These are phyloP conservation scores for Ustilago xerochloae DNA, from an alignment of 1,284 basidiomycete genomes.

Conservation along the genomic window DNA sequence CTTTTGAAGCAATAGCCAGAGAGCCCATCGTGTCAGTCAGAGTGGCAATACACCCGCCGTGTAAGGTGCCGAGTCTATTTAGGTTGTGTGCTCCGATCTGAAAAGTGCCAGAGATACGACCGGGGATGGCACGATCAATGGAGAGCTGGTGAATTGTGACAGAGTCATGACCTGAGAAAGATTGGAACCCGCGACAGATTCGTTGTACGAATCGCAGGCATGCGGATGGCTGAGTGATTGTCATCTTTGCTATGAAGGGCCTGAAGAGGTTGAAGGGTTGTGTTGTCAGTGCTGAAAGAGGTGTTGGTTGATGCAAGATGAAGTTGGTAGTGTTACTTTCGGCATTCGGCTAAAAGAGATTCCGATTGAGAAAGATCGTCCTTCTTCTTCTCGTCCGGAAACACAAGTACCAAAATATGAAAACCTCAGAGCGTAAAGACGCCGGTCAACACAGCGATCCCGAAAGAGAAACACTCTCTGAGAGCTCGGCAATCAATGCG, in stretches of 20 bases:
- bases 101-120: slow-evolving; percentile 49
- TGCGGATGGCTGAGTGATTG: slow-evolving; percentile 18
- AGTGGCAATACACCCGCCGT: slow-evolving; percentile 85
- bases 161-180: slow-evolving; percentile 56
- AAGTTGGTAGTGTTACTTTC: neutral
- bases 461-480: too few relatives aligned
- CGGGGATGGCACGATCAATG: slow-evolving; percentile 53
- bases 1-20: slow-evolving; percentile 82
- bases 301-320: slow-evolving; percentile 1
- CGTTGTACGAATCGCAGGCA: slow-evolving; percentile 54
- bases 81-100: slow-evolving; percentile 53
- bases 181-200: slow-evolving; percentile 35
- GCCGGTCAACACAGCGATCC: neutral
- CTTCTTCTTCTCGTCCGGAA: neutral
- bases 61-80: slow-evolving; percentile 72
- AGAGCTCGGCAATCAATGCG: neutral
- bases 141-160: slow-evolving; percentile 50
- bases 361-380: neutral
- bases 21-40: slow-evolving; percentile 87
- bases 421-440: too few relatives aligned
- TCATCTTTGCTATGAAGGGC: slow-evolving; percentile 8
- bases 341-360: neutral
- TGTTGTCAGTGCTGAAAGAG: too few relatives aligned
- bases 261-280: neutral
- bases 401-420: neutral